Base-by-base conservation (phyloP, 495 filamentous ascomycete species). In the Hypoxylon intermedium region DNA sequence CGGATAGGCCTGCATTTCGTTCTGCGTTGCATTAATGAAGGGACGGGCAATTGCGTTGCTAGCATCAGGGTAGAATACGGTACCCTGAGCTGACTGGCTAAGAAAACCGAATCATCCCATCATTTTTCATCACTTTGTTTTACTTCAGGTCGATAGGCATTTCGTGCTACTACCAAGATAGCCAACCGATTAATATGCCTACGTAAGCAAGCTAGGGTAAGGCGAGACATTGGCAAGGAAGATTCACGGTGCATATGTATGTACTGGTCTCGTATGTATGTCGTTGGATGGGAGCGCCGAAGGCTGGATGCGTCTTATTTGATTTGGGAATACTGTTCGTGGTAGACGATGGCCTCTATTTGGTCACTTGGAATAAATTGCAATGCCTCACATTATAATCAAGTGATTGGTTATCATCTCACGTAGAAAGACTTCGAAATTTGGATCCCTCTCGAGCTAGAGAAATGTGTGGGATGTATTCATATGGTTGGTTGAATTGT, bases 141-240 rank as follows among this genome's bases (percentile, higher is more conserved):
- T 56, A 56, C 53, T 31, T 56, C 53, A 56, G 11, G 24, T 41
- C 33, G 34, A 56, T 47, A n/a, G 41, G 20, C 40, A 5, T n/a
- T 23, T 11, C 40, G 20, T 24, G 12, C 18, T 24, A 23, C 40
- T 11, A 56, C 40, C 3, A 19, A 42, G 36, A 43, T 33, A 28
- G 26, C 41, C 45, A 55, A 47, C 40, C 48, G 13, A 31, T 40
- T 26, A 21, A 20, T 13, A 44, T 44, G 15, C 16, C 38, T 63
- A 63, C 59, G 46, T 57, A 62, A 56, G 31, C 52, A 28, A 16
- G 13, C 4, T 26, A 3, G 9, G 34, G 48, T 42, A 63, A 34
- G 60, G 21, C 53, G 43, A 63, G 53, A 61, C 45, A 61, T 34
- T 40, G 31, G 36, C 18, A 48, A 58, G 40, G 11, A 15, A 31